Conservation (phyloP, 2,329 filamentous ascomycete species). For the Fusarium caatingaense region DNA sequence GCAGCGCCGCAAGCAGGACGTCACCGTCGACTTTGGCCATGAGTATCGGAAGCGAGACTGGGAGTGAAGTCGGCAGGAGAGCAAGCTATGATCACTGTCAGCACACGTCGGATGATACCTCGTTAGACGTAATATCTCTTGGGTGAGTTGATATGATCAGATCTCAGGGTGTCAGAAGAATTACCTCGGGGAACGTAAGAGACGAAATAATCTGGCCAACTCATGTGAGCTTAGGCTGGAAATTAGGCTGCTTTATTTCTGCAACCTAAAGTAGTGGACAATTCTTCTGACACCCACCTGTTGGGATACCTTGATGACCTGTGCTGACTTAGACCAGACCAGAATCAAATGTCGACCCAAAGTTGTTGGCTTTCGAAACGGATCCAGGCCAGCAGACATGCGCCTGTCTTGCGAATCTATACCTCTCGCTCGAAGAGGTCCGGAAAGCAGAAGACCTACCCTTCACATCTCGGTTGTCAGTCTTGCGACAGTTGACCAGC, state of each 20-base stretch:
- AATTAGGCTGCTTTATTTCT: no score
- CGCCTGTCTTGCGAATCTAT: constrained; percentile 42
- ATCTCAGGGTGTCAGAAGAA: no score
- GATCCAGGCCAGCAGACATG: constrained; percentile 31
- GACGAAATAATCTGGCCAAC: no score
- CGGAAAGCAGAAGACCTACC: constrained; percentile 33
- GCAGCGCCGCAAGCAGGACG: constrained; percentile 10
- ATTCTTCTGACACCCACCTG: no score
- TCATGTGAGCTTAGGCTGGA: no score
- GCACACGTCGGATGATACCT: constrained; percentile 17
- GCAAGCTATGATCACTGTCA: constrained; percentile 27
- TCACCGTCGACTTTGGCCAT: constrained; percentile 20
- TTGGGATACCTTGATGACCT: background rate
- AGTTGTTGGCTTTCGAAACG: constrained; percentile 11
- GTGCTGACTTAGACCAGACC: constrained; percentile 29
- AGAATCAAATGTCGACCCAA: constrained; percentile 34
- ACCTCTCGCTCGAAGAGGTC: constrained; percentile 42
- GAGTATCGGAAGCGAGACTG: constrained; percentile 16
- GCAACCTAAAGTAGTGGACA: no score
- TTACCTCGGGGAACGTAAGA: no score
- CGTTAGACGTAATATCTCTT: constrained; percentile 16
- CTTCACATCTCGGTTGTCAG: constrained; percentile 33
- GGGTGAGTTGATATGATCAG: constrained; percentile 17
- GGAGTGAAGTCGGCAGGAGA: constrained; percentile 14
- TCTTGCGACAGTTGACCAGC: constrained; percentile 31